phyloP scores from a whole-genome alignment of 805 yeast species.

The Soucietia sequanensis region DNA sequence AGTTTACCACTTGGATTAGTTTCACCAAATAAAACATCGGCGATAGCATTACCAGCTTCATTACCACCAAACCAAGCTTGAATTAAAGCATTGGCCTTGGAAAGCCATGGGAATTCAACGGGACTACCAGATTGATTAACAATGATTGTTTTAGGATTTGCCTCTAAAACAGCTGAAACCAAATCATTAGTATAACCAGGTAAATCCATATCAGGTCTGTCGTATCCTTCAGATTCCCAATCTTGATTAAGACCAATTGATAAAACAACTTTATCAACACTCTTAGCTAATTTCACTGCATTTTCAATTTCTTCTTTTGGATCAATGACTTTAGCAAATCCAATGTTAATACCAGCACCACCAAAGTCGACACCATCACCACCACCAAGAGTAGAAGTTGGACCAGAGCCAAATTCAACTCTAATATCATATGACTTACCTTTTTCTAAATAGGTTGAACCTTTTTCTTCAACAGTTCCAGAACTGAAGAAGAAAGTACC shows the following conservation, averaged over 20 bases:
- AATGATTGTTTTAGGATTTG: conserved; percentile 27
- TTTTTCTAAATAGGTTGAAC: conserved; percentile 33
- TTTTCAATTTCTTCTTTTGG: conserved; percentile 21
- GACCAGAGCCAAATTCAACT: conserved; percentile 46
- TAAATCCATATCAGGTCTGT: conserved; percentile 26
- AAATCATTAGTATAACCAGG: conserved; percentile 26
- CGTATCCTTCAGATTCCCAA: conserved; percentile 32
- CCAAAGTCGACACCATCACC: conserved; percentile 11
- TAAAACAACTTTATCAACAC: conserved; percentile 28
- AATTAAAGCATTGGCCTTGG: conserved; percentile 20
- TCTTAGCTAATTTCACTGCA: conserved; percentile 25
- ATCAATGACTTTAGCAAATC: conserved; percentile 21
- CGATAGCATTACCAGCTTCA: conserved; percentile 31
- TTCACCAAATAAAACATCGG: conserved; percentile 32
- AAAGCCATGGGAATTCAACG: conserved; percentile 30
- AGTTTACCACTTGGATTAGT: conserved; percentile 30
- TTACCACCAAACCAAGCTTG: conserved; percentile 40
- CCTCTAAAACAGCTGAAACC: conserved; percentile 22
- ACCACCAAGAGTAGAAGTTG: conserved; percentile 20
- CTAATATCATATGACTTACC: conserved; percentile 45
- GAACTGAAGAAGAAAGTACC: conserved; percentile 51
- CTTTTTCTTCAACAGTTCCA: conserved; percentile 49
- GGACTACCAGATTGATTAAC: conserved; percentile 36
- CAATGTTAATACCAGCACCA: conserved; percentile 23
- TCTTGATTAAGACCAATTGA: conserved; percentile 26